Evolutionary conservation across 768 basidiomycete genomes (phyloP).

Genomic region (Naganishia vishniacii): DNA sequence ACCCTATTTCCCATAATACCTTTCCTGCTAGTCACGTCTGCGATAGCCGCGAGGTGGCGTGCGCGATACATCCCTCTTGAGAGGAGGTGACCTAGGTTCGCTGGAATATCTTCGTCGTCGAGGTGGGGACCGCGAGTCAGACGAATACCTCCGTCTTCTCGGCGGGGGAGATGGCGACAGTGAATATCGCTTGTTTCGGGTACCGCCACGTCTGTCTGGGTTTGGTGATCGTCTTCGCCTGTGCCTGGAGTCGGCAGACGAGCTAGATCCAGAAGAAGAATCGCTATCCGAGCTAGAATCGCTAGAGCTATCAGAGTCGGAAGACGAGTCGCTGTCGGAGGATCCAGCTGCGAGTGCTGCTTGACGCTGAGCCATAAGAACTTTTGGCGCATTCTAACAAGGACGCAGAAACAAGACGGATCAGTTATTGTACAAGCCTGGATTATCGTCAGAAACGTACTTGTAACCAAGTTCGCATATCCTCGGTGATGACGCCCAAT

Average conservation of each 20-base stretch:
- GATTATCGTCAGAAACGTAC: conserved; percentile 50
- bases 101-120: conserved; percentile 19
- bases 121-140: conserved; percentile 14
- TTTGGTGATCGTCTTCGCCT: conserved; percentile 21
- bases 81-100: conserved; percentile 22
- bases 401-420: not conserved
- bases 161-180: conserved; percentile 19
- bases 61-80: conserved; percentile 11
- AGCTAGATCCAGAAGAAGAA: conserved; percentile 18
- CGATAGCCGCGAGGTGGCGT: conserved; percentile 18
- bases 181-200: conserved; percentile 12
- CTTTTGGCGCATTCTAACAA: conserved; percentile 75
- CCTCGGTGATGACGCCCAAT: conserved; percentile 81
- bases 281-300: conserved; percentile 26
- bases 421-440: not conserved
- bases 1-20: not conserved
- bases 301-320: conserved; percentile 49
- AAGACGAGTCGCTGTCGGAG: conserved; percentile 45
- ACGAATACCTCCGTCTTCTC: conserved; percentile 18
- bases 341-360: conserved; percentile 71
- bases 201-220: conserved; percentile 15
- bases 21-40: conserved; percentile 6
- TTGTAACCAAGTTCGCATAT: conserved; percentile 93
- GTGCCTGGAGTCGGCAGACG: not conserved
- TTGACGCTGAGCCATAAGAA: conserved; percentile 90